These are phyloP conservation scores for Hawksworthiomyces lignivorus DNA, from an alignment of 2,329 filamentous ascomycete species.

Conservation along the genomic window DNA sequence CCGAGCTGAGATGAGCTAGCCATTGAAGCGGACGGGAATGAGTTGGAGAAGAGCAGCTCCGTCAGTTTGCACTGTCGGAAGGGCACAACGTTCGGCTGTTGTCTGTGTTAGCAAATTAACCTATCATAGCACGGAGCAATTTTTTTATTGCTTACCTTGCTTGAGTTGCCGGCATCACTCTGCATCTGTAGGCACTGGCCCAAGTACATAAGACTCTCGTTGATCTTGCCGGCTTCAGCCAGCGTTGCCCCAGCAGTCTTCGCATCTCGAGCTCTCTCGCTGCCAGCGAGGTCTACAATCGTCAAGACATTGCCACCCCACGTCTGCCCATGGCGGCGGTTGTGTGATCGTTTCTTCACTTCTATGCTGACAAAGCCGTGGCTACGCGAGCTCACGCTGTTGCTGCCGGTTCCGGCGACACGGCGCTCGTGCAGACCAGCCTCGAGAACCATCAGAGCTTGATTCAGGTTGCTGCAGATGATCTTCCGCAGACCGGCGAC, in stretches of 20 bases:
- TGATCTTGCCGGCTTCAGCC: slow-evolving; percentile 95
- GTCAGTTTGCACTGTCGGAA: slow-evolving; percentile 82
- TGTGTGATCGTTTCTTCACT: slow-evolving; percentile 65
- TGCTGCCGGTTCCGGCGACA: slow-evolving; percentile 85
- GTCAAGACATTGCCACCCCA: slow-evolving; percentile 78
- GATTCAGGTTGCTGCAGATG: slow-evolving; percentile 71
- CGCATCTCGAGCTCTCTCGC: slow-evolving; percentile 84
- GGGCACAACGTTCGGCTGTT: slow-evolving; percentile 62
- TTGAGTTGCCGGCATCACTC: slow-evolving; percentile 65
- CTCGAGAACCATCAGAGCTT: slow-evolving; percentile 84
- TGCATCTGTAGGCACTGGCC: slow-evolving; percentile 96
- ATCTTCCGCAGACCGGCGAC: slow-evolving; percentile 89
- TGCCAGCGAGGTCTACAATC: slow-evolving; percentile 87
- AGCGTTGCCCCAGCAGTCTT: slow-evolving; percentile 91
- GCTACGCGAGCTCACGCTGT: slow-evolving; percentile 84
- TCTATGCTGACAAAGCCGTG: slow-evolving; percentile 97
- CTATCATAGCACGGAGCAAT: not conserved
- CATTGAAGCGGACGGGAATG: slow-evolving; percentile 57
- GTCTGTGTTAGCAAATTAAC: not conserved
- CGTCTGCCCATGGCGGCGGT: slow-evolving; percentile 28
- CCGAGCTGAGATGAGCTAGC: slow-evolving; percentile 22
- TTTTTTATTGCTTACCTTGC: slow-evolving; percentile 54
- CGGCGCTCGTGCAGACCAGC: slow-evolving; percentile 79
- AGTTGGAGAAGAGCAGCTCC: slow-evolving; percentile 81
- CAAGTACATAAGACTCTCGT: slow-evolving; percentile 96